A percentile compares a stretch with the other conserved stretches of the same genome.
Evolutionary conservation across 2,329 filamentous ascomycete species (phyloP).

Genomic region (Neurospora sp.): DNA sequence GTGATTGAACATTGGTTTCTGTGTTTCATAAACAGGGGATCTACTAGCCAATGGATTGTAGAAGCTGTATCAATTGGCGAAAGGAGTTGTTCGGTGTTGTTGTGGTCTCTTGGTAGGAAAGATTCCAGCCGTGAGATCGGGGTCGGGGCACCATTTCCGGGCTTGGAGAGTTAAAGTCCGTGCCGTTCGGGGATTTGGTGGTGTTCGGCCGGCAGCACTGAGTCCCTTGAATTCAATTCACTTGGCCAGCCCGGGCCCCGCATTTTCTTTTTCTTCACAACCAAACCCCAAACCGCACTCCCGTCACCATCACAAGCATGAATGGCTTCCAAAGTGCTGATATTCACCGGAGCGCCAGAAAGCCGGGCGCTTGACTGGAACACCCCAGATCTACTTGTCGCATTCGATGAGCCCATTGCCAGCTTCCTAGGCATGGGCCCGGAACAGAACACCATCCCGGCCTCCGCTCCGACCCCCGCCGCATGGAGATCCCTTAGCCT

Average conservation of each 20-base stretch:
- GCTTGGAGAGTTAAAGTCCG: not conserved
- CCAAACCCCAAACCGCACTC: not conserved
- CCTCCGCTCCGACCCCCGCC: conserved; percentile 20
- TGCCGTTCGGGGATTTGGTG: not conserved
- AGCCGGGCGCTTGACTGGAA: conserved; percentile 43
- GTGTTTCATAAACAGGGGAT: not conserved
- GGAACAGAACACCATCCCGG: not conserved
- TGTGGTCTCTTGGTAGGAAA: not conserved
- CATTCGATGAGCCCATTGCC: conserved; percentile 31
- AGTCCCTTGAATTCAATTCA: not conserved
- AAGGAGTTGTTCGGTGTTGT: not conserved
- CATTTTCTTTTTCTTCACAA: not conserved
- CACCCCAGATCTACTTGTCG: conserved; percentile 36
- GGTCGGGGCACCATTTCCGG: not conserved
- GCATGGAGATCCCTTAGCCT: conserved; percentile 47
- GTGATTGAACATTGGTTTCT: not conserved
- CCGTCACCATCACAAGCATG: not conserved
- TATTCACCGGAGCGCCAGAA: conserved; percentile 48
- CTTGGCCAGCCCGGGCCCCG: not conserved
- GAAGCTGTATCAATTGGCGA: not conserved
- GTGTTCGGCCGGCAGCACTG: not conserved
- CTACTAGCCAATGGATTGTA: not conserved
- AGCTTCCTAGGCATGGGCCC: conserved; percentile 25
- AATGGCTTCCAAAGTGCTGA: conserved; percentile 24
- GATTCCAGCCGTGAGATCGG: not conserved